These are phyloP conservation scores for Aspergillus ustus DNA, from an alignment of 2,329 filamentous ascomycete genomes.

Conservation along the genomic window DNA sequence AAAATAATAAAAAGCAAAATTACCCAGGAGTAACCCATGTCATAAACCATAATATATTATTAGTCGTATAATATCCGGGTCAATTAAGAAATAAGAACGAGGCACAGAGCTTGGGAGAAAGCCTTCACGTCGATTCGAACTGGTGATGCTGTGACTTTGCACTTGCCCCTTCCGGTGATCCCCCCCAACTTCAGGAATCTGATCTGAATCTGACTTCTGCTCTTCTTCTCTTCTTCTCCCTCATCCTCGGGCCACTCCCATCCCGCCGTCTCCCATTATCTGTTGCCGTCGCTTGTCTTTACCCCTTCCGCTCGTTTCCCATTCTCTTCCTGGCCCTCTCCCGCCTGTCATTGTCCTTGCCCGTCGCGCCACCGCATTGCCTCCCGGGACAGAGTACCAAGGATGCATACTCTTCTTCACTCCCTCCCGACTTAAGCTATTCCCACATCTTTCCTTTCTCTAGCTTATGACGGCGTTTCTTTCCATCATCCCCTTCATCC, in stretches of 20 bases:
- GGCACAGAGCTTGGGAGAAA: background rate
- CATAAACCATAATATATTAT: constrained; percentile 1
- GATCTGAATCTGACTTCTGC: constrained; percentile 8
- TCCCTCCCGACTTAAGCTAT: constrained; percentile 9
- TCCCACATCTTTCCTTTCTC: constrained; percentile 6
- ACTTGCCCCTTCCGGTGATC: constrained; percentile 18
- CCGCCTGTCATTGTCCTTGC: constrained; percentile 1
- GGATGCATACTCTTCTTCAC: constrained; percentile 11
- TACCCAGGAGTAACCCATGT: background rate
- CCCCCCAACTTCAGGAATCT: constrained; percentile 11
- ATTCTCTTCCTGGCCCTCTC: constrained; percentile 5
- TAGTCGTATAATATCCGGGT: constrained; percentile 3
- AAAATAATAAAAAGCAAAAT: constrained; percentile 11
- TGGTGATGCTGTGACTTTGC: background rate
- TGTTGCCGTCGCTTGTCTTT: constrained; percentile 13
- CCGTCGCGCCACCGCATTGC: constrained; percentile 6
- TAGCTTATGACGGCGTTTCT: constrained; percentile 24
- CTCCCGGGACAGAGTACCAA: constrained; percentile 1
- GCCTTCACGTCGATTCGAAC: background rate
- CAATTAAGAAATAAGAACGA: background rate
- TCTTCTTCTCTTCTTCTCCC: background rate
- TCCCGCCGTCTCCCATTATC: background rate
- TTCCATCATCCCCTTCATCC: constrained; percentile 12
- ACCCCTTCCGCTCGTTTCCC: constrained; percentile 22
- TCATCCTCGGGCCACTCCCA: background rate